A percentile compares a stretch with the other conserved stretches of the same genome.
These are phyloP conservation scores for Oryza brachyantha DNA, from an alignment of 176 grass and related monocot genomes.

Conservation along the genomic window DNA sequence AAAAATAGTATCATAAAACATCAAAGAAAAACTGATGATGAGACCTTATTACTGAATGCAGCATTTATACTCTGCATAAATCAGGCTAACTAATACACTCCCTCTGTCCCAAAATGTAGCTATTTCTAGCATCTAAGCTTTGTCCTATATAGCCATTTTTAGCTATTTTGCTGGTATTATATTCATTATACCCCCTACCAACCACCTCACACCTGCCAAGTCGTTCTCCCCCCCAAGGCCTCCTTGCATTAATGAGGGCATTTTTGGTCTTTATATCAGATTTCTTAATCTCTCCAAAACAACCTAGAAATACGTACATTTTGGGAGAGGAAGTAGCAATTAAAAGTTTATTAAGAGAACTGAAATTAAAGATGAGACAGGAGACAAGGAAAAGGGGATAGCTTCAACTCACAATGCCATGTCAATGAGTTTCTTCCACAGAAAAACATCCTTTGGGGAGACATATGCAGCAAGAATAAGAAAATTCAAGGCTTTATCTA, in stretches of 20 bases:
- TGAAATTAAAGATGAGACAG: background rate
- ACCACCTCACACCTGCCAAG: too few species aligned
- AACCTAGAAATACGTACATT: too few species aligned
- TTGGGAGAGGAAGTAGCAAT: too few species aligned
- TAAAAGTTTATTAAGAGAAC: background rate
- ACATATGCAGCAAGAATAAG: slow-evolving; percentile 84
- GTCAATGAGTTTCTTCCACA: slow-evolving; percentile 77
- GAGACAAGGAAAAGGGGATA: background rate
- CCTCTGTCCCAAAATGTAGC: too few species aligned
- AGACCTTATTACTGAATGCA: background rate
- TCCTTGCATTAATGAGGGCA: too few species aligned
- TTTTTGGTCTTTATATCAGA: too few species aligned
- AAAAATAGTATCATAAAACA: background rate
- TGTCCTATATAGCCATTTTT: too few species aligned
- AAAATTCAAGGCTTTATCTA: slow-evolving; percentile 74
- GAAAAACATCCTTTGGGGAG: slow-evolving; percentile 75
- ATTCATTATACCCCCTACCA: too few species aligned
- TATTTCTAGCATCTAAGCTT: too few species aligned
- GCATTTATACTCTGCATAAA: background rate
- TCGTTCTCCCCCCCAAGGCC: too few species aligned
- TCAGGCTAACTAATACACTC: background rate
- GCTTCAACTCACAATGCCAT: slow-evolving; percentile 52
- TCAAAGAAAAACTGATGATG: background rate
- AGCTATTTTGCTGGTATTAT: too few species aligned
- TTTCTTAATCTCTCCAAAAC: too few species aligned